phyloP scores from a whole-genome alignment of 768 basidiomycete genomes.

The Mycena galericulata region DNA sequence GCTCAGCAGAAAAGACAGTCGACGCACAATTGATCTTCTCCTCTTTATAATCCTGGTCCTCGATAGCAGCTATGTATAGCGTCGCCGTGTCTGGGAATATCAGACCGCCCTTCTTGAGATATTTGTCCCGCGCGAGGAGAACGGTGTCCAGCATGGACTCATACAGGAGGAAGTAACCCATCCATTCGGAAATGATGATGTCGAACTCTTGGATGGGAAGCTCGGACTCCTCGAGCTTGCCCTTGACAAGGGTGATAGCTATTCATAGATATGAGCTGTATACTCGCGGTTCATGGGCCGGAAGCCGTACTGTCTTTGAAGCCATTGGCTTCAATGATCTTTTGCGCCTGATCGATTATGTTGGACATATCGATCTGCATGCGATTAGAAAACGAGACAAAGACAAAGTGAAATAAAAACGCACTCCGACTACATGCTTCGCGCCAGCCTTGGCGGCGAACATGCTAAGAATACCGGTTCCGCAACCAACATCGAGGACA shows the following conservation, averaged over 20 bases:
- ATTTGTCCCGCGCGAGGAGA: slow-evolving; percentile 95
- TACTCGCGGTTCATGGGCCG: slow-evolving; percentile 12
- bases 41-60: slow-evolving; percentile 99
- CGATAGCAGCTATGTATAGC: slow-evolving; percentile 95
- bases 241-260: slow-evolving; percentile 97
- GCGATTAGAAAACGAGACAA: slow-evolving; percentile 19
- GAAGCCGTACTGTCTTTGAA: slow-evolving; percentile 88
- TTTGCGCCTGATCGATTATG: slow-evolving; percentile 98
- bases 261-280: slow-evolving; percentile 22
- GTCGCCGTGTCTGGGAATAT: slow-evolving; percentile 97
- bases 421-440: slow-evolving; percentile 90
- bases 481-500: slow-evolving; percentile 98
- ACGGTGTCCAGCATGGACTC: slow-evolving; percentile 99
- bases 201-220: slow-evolving; percentile 94
- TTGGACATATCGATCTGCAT: slow-evolving; percentile 98
- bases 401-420: slow-evolving; percentile 45
- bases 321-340: slow-evolving; percentile 96
- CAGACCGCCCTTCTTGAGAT: slow-evolving; percentile 89
- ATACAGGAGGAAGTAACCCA: slow-evolving; percentile 99
- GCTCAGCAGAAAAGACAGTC: neutral
- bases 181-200: slow-evolving; percentile 99
- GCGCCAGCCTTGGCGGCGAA: slow-evolving; percentile 98
- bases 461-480: slow-evolving; percentile 98
- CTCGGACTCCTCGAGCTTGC: slow-evolving; percentile 94
- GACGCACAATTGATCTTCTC: slow-evolving; percentile 98